A percentile compares a stretch with the other conserved stretches of the same genome.
Evolutionary conservation across 2,329 filamentous ascomycete species (phyloP).

Genomic region (Pseudogymnoascus pannorum): DNA sequence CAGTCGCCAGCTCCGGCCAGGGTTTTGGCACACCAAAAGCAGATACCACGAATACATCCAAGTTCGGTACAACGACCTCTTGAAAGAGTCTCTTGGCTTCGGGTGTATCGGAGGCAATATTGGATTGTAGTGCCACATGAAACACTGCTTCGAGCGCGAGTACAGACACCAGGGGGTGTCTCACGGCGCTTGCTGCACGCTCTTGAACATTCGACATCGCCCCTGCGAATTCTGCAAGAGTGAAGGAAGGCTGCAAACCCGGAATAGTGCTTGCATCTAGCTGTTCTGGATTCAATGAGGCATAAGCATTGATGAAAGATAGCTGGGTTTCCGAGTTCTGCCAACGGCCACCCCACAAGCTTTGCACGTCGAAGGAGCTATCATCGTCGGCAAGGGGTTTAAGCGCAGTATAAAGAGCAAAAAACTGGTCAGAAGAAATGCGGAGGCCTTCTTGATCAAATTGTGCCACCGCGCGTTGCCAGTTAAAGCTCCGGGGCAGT

Average conservation of each 20-base stretch:
- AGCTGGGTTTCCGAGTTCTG: constrained; percentile 78
- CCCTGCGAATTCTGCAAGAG: constrained; percentile 53
- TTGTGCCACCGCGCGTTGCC: constrained; percentile 65
- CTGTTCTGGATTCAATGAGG: constrained; percentile 65
- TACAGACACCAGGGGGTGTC: constrained; percentile 81
- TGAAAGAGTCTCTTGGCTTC: constrained; percentile 61
- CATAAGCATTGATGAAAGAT: constrained; percentile 86
- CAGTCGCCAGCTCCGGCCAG: constrained; percentile 66
- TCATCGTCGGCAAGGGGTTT: constrained; percentile 59
- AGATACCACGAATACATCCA: constrained; percentile 72
- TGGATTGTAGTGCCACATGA: constrained; percentile 54
- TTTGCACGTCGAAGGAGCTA: constrained; percentile 71
- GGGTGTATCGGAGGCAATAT: constrained; percentile 52
- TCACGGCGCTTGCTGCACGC: constrained; percentile 60
- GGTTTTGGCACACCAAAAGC: constrained; percentile 71
- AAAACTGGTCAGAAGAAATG: constrained; percentile 72
- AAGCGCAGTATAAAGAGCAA: constrained; percentile 72
- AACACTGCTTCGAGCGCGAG: constrained; percentile 70
- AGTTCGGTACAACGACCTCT: constrained; percentile 62
- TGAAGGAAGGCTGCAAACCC: constrained; percentile 70
- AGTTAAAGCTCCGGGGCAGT: constrained; percentile 56
- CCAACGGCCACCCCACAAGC: constrained; percentile 86
- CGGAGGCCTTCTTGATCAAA: constrained; percentile 76
- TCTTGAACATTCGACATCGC: constrained; percentile 52
- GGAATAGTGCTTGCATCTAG: constrained; percentile 82